Base-by-base conservation (phyloP, 495 filamentous ascomycete genomes). In the Hypoxylon fragiforme region DNA sequence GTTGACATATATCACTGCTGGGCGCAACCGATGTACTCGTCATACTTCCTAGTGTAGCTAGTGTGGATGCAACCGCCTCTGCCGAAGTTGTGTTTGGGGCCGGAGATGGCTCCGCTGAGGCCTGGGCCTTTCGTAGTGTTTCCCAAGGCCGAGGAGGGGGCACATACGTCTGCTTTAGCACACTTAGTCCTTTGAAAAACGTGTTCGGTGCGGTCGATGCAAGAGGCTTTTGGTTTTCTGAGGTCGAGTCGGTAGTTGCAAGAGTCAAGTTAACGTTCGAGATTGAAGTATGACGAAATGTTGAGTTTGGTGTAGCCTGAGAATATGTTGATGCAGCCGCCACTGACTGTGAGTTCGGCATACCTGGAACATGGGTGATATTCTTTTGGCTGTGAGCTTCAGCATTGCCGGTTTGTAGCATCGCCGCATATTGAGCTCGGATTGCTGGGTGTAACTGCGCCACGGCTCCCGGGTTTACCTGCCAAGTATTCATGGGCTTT, bases 401-500 rank as follows among this genome's bases (percentile, higher is more conserved):
- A 1, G 46, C 18, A 26, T 72, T 63, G 12, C 64, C 56, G 15
- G 50, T 58, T 40, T 75, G 65, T 28, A 66, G 54, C 58, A 68
- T 65, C 7, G 69, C 54, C 0, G 62, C 48, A 32, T 76, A 77
- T 26, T 77, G 73, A 36, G 70, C 68, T 35, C 72, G 68, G 22
- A 74, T 78, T 19, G 74, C 73, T 38, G 75, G 75, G 46, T 81
- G 77, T 45, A 79, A 38, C 8, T 67, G 51, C 24, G 64, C 50
- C 12, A 50, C 37, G 31, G 54, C 50, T 28, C 54, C 66, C 43
- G 60, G 52, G 35, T 63, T 31, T 42, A 47, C 54, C 38, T 62
- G 56, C 37, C 43, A 44, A 28, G 45, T 34, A 42, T 48, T 37
- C n/a, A 34, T n/a, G 9, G 24, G 13, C 35, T 41, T 50, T 48